phyloP scores from a whole-genome alignment of 495 filamentous ascomycete genomes.

The Trichoderma orchidacearum region DNA sequence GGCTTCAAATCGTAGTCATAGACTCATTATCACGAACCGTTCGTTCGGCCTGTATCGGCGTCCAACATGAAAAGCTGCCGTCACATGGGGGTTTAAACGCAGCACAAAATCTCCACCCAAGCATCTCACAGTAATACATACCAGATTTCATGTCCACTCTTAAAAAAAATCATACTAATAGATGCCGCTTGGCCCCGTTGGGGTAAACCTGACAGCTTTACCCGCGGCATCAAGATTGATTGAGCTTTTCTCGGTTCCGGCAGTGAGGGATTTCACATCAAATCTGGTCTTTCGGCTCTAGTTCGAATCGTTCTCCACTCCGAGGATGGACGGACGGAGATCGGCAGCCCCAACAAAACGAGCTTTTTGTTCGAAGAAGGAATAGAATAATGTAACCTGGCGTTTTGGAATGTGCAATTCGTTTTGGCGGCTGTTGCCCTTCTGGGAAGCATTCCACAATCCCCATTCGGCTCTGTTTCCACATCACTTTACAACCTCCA shows the following conservation, averaged over 20 bases:
- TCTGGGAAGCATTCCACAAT: conserved; percentile 4
- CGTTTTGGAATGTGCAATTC: not conserved
- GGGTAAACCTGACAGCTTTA: not conserved
- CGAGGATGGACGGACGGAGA: not conserved
- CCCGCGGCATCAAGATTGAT: not conserved
- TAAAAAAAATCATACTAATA: not conserved
- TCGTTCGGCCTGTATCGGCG: not conserved
- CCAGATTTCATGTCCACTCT: no score
- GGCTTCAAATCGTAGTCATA: no score
- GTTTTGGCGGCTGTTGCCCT: conserved; percentile 6
- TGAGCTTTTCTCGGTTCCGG: no score
- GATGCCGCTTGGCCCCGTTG: not conserved
- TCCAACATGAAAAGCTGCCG: not conserved
- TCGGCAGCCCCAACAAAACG: conserved; percentile 2
- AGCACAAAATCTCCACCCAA: not conserved
- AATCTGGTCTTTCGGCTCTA: not conserved
- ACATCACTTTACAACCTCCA: not conserved
- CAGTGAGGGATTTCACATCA: conserved; percentile 1
- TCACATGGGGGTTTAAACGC: not conserved
- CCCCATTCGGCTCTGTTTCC: not conserved
- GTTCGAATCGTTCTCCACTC: no score
- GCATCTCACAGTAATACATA: no score
- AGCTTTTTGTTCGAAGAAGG: no score
- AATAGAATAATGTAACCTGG: no score
- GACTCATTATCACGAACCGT: no score